Evolutionary conservation across 2,329 filamentous ascomycete species (phyloP).

Genomic region (Colletotrichum siamense): DNA sequence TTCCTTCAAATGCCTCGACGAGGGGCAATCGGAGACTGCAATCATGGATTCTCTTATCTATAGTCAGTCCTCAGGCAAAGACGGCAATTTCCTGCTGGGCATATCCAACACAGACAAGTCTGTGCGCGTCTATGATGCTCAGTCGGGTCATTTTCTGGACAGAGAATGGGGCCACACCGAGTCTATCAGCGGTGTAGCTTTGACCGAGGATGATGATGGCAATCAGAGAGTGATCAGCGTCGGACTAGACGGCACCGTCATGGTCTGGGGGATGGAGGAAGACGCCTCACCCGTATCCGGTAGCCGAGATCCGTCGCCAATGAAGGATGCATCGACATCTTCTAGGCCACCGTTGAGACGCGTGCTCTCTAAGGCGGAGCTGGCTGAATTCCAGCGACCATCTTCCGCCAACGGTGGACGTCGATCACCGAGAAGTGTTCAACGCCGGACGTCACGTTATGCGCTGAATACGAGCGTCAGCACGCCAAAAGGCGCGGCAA

Average conservation of each 20-base stretch:
- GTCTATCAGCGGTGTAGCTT: conserved; percentile 83
- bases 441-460: conserved; percentile 60
- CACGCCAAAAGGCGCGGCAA: conserved; percentile 45
- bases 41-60: conserved; percentile 80
- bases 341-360: conserved; percentile 79
- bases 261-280: conserved; percentile 73
- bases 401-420: conserved; percentile 51
- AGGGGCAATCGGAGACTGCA: conserved; percentile 80
- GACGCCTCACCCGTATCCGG: conserved; percentile 45
- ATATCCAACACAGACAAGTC: conserved; percentile 96
- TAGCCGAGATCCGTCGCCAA: conserved; percentile 60
- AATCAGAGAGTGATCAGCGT: conserved; percentile 72
- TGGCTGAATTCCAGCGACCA: conserved; percentile 77
- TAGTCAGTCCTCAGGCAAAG: conserved; percentile 59
- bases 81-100: conserved; percentile 75
- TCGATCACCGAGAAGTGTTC: conserved; percentile 58
- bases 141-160: conserved; percentile 78
- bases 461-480: conserved; percentile 42
- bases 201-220: conserved; percentile 67
- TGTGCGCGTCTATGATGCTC: conserved; percentile 84
- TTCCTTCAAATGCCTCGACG: conserved; percentile 84
- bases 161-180: conserved; percentile 96
- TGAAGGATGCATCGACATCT: conserved; percentile 54
- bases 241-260: conserved; percentile 81
- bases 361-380: conserved; percentile 84